Percentiles rank a stretch among this genome's conserved stretches.
phyloP scores from a whole-genome alignment of 2,329 filamentous ascomycete species.

The Paramyrothecium roridum region DNA sequence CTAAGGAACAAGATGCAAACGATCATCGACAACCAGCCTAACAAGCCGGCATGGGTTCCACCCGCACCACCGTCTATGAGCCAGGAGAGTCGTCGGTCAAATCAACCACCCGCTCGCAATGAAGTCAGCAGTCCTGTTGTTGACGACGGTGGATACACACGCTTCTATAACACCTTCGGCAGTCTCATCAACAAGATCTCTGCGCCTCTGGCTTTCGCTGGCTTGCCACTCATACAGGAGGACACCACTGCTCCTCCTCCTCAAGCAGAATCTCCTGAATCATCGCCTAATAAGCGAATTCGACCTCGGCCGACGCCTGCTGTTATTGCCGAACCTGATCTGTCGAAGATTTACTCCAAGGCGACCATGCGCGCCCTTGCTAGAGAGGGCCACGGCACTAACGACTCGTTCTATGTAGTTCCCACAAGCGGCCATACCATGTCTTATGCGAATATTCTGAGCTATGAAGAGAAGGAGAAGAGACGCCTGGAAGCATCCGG shows the following conservation, averaged over 20 bases:
- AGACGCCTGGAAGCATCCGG: constrained; percentile 52
- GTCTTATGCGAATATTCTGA: constrained; percentile 88
- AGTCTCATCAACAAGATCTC: constrained; percentile 85
- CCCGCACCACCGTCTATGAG: constrained; percentile 24
- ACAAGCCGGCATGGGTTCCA: constrained; percentile 52
- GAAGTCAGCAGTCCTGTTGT: constrained; percentile 18
- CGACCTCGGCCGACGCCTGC: constrained; percentile 18
- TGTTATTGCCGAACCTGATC: constrained; percentile 61
- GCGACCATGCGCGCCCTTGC: constrained; percentile 78
- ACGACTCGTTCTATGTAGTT: constrained; percentile 90
- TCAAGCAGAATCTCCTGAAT: constrained; percentile 30
- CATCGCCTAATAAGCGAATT: constrained; percentile 32
- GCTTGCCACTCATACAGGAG: constrained; percentile 70
- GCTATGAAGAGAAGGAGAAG: constrained; percentile 64
- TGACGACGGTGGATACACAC: constrained; percentile 76
- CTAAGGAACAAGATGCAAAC: constrained; percentile 52
- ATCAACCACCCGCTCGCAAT: constrained; percentile 17
- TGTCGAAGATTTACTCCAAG: constrained; percentile 79
- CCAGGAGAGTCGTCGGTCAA: constrained; percentile 19
- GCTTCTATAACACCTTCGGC: constrained; percentile 91
- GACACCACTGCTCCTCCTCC: constrained; percentile 33
- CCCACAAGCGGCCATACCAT: constrained; percentile 87
- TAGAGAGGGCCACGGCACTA: constrained; percentile 61
- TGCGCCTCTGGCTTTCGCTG: constrained; percentile 87
- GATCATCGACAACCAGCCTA: constrained; percentile 50